Evolutionary conservation across 2,329 filamentous ascomycete species (phyloP), one percentile per base, ranked within the genome.

Genomic region (Botrytis paeoniae): DNA sequence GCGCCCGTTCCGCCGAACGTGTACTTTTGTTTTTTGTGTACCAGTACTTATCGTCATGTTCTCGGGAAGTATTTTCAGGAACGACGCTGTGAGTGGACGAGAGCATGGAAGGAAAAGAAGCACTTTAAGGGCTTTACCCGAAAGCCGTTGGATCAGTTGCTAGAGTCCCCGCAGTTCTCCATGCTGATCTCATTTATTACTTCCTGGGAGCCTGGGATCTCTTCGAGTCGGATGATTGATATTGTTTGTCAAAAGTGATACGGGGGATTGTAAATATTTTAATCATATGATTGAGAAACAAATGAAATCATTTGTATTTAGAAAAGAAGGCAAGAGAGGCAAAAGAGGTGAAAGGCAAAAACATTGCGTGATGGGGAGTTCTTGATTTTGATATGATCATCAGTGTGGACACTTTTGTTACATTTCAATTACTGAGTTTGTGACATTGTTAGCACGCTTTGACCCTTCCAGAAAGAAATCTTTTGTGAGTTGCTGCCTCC

Each of bases 301-400:
- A 6, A 51, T 66, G 63, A 51, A 51, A 66, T 25, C 22, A 66
- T 51, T 51, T 51, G 43, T 16, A 51, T 51, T 9, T 20, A 8
- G 29, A 25, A 54, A 25, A 54, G 14, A 39, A 22, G 32, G 64
- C 64, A 39, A 14, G 37, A 35, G 32, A 66, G 22, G 29, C 32
- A 22, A 8, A 29, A 4, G 25, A 39, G 32, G 45, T 25, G 37
- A 43, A 54, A 16, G 22, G 41, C 32, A 37, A 48, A 32, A 66
- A 25, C 37, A 43, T 29, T 54, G 45, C 32, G 45, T n/a, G 32
- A 39, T 54, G 51, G 2, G 2, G 45, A 25, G 25, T 51, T 39
- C 16, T 39, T 66, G 45, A 54, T 54, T 41, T 62, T 63, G 61
- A 63, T 63, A 63, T 25, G 61, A 63, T 63, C 37, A 63, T 63